phyloP scores from a whole-genome alignment of 805 yeast genomes.

The Ogataea pilisensis region DNA sequence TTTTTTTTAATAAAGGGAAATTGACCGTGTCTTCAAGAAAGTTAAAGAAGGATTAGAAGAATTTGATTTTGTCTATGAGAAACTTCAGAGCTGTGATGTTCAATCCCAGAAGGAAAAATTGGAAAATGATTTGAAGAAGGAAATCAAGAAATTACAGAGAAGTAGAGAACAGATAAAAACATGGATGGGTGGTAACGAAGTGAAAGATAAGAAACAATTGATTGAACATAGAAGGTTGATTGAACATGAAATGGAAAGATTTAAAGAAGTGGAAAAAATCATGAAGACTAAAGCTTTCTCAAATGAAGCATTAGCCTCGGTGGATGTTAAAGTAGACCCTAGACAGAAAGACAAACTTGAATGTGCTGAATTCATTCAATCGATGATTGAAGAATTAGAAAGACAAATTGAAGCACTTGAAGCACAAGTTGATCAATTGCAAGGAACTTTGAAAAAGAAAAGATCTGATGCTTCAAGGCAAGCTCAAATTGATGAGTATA shows the following conservation, averaged over 20 bases:
- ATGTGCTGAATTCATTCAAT: slow-evolving; percentile 62
- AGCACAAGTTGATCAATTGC: slow-evolving; percentile 58
- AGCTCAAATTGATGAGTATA: slow-evolving; percentile 57
- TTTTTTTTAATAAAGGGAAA: slow-evolving; percentile 44
- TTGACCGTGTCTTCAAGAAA: slow-evolving; percentile 88
- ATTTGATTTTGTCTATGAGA: slow-evolving; percentile 83
- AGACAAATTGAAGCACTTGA: slow-evolving; percentile 78
- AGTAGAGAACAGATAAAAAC: slow-evolving; percentile 92
- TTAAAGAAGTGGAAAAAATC: slow-evolving; percentile 88
- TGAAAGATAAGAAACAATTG: slow-evolving; percentile 80
- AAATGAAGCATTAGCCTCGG: slow-evolving; percentile 76
- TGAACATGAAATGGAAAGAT: slow-evolving; percentile 86
- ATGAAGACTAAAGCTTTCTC: slow-evolving; percentile 93
- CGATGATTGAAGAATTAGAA: slow-evolving; percentile 72
- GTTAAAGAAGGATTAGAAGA: slow-evolving; percentile 86
- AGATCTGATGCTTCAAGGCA: slow-evolving; percentile 51
- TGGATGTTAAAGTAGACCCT: slow-evolving; percentile 63
- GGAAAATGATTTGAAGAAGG: slow-evolving; percentile 88
- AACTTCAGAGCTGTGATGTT: slow-evolving; percentile 74
- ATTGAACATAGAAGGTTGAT: slow-evolving; percentile 71
- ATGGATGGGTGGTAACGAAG: slow-evolving; percentile 89
- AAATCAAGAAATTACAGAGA: slow-evolving; percentile 90
- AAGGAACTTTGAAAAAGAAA: slow-evolving; percentile 51
- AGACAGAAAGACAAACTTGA: slow-evolving; percentile 77
- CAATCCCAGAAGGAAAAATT: slow-evolving; percentile 89